Evolutionary conservation across 257 asterid genomes (phyloP), one percentile per base, ranked within the genome.

Genomic region (Solanum sitiens): DNA sequence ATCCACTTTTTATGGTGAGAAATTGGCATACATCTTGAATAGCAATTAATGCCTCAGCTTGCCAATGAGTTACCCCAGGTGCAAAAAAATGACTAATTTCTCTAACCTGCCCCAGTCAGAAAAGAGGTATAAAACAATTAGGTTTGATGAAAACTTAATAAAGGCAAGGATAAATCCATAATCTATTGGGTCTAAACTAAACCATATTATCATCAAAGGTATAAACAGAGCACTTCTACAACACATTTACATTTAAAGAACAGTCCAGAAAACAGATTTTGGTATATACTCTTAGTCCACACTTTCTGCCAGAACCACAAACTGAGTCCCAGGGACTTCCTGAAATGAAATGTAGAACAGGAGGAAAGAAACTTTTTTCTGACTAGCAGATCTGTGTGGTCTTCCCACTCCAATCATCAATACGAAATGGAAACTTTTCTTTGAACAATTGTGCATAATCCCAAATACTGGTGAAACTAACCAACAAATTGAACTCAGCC

Each of bases 1-100:
- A 32, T 50, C 70, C 86, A 82, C 39, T 45, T 93, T 47, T 88
- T 50, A 82, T 47, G 42, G 44, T 82, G 27, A 32, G 73, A 88
- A 83, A 80, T 79, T 83, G 67, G 33, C 86, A 47, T 96, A 97
- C 99, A 99, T 97, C 99, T 89, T 96, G 99, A 89, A 97, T 93
- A 86, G 96, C 98, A 82, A 93, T 85, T 47, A 97, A 87, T 73
- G 98, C 98, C 93, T 97, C 98, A 61, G 98, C 99, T 88, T 92
- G 94, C 99, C 99, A 97, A 68, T 98, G 98, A 45, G 83, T 23
- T 83, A 96, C 59, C 33, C 15, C 88, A 25, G 97, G 96, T 12
- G 98, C 89, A 42, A 16, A 92, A 14, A 50, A 83, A 89, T 35
- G n/a, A 90, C 93, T 89, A 83, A 93, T 89, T 90, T 97, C 99